Evolutionary conservation across 176 grass and related monocot species (phyloP).

Genomic region (Zea luxurians): DNA sequence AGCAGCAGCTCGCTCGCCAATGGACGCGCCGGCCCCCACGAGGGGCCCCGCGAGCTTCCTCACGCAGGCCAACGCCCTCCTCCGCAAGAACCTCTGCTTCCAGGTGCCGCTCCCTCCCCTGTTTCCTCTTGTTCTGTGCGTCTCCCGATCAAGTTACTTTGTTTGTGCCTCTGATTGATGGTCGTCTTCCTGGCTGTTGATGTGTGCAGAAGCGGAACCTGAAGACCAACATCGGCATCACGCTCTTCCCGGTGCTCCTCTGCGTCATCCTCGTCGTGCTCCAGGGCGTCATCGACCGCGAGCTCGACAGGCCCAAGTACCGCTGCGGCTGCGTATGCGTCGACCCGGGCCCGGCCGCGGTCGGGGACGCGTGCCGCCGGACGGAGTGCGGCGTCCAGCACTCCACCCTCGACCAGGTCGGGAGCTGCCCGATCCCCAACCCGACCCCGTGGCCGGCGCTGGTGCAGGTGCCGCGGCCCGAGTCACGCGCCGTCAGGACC

Average conservation of each 20-base stretch:
- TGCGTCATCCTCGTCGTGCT: constrained; percentile 62
- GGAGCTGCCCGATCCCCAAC: constrained; percentile 60
- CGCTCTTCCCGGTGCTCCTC: constrained; percentile 69
- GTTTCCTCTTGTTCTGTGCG: background rate
- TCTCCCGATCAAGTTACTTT: background rate
- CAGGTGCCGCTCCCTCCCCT: constrained; percentile 48
- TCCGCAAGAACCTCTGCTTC: constrained; percentile 97
- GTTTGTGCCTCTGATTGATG: background rate
- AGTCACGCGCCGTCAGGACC: constrained; percentile 45
- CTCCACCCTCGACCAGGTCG: constrained; percentile 77
- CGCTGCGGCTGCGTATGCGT: constrained; percentile 69
- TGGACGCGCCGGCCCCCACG: constrained; percentile 13
- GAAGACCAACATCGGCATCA: constrained; percentile 77
- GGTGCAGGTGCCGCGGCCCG: constrained; percentile 60
- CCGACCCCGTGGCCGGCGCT: constrained; percentile 65
- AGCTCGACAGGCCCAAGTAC: constrained; percentile 75
- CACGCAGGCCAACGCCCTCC: constrained; percentile 93
- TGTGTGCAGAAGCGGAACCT: constrained; percentile 68
- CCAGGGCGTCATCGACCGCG: constrained; percentile 55
- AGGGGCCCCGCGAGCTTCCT: constrained; percentile 56
- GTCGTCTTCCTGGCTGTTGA: background rate
- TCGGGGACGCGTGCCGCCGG: constrained; percentile 46
- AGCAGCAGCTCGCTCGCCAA: background rate
- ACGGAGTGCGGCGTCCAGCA: constrained; percentile 68
- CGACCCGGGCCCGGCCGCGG: constrained; percentile 30